Evolutionary conservation across 2,329 filamentous ascomycete species (phyloP).

Genomic region (Fusarium illudens): DNA sequence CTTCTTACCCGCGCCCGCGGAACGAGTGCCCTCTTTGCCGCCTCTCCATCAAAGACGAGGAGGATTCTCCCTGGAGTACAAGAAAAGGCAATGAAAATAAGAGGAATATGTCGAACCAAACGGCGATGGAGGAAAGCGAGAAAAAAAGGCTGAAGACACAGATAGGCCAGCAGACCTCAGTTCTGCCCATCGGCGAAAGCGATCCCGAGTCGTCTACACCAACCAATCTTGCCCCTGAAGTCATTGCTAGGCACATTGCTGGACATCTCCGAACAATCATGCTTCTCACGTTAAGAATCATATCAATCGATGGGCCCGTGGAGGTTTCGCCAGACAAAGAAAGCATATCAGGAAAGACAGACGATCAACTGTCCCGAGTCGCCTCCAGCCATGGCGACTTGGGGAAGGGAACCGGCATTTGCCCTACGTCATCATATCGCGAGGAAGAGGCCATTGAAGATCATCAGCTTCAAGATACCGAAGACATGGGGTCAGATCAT

Average conservation of each 20-base stretch:
- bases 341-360: neutral
- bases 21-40: neutral
- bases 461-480: neutral
- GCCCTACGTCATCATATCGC: neutral
- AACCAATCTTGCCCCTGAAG: neutral
- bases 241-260: neutral
- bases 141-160: neutral
- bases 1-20: neutral
- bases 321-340: neutral
- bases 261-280: neutral
- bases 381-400: neutral
- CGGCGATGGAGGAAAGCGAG: neutral
- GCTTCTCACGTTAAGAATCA: neutral
- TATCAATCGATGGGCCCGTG: neutral
- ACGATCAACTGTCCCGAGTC: neutral
- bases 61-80: no score
- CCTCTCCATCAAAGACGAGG: neutral
- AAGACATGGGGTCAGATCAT: neutral
- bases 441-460: neutral
- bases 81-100: neutral
- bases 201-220: neutral
- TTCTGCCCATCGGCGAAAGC: neutral
- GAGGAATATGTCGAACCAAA: neutral
- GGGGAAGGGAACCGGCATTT: neutral
- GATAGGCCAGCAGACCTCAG: neutral